Evolutionary conservation across 2,329 filamentous ascomycete species (phyloP).

Genomic region (Tolypocladium paradoxum): DNA sequence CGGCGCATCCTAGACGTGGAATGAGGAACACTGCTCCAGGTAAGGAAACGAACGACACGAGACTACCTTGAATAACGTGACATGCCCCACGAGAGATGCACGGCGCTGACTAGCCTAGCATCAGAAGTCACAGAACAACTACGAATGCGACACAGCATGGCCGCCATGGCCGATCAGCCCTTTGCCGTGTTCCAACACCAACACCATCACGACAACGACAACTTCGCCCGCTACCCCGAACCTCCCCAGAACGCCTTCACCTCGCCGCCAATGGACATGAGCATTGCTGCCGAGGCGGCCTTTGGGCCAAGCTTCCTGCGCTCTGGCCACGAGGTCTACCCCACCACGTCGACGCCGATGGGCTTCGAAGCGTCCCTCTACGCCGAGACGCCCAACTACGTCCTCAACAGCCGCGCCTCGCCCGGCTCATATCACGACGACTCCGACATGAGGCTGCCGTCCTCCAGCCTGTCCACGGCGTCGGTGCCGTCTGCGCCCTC

Average conservation of each 20-base stretch:
- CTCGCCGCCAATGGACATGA: conserved; percentile 35
- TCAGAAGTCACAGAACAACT: background rate
- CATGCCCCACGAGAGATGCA: background rate
- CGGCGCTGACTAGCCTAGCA: background rate
- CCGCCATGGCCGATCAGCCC: conserved; percentile 17
- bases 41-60: background rate
- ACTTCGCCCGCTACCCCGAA: conserved; percentile 36
- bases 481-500: conserved; percentile 55
- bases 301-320: conserved; percentile 15
- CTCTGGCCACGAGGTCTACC: conserved; percentile 19
- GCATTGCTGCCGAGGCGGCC: conserved; percentile 33
- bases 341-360: conserved; percentile 21
- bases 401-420: conserved; percentile 36
- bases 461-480: conserved; percentile 49
- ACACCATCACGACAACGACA: conserved; percentile 21
- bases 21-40: background rate
- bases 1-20: background rate
- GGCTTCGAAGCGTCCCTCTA: conserved; percentile 38
- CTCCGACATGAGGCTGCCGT: conserved; percentile 36
- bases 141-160: conserved; percentile 12
- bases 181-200: conserved; percentile 14
- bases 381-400: conserved; percentile 31
- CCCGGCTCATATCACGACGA: conserved; percentile 41
- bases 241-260: conserved; percentile 28
- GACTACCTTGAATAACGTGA: background rate